Percentiles rank a stretch among this genome's conserved stretches.
These are phyloP conservation scores for Salvia splendens DNA, from an alignment of 257 asterid species.

Conservation along the genomic window DNA sequence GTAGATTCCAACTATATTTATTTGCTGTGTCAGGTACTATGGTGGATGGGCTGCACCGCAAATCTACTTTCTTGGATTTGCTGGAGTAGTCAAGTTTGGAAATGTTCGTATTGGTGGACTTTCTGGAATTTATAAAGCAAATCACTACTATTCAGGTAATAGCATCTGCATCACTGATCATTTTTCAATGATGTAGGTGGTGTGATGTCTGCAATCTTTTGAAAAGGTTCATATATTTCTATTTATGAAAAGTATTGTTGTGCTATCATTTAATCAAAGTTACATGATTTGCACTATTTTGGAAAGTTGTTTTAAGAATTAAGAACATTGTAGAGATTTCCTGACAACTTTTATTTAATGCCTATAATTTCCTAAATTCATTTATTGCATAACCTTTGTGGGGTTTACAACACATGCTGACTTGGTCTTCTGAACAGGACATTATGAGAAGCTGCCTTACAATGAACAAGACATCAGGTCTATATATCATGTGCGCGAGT, in stretches of 20 bases:
- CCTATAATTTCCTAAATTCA: not conserved
- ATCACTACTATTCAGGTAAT: conserved; percentile 68
- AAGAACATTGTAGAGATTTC: not conserved
- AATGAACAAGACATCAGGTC: conserved; percentile 77
- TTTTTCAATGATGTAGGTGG: conserved; percentile 12
- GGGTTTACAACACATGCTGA: conserved; percentile 20
- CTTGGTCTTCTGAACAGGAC: conserved; percentile 64
- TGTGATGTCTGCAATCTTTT: conserved; percentile 5
- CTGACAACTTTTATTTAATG: not conserved
- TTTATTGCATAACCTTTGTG: conserved; percentile 20
- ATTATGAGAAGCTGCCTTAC: conserved; percentile 82
- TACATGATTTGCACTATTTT: not conserved
- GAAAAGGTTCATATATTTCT: not conserved
- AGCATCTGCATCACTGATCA: not conserved
- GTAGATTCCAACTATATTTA: not conserved
- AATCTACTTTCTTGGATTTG: conserved; percentile 91
- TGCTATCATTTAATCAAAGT: not conserved
- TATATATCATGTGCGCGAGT: conserved; percentile 92
- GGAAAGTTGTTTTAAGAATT: not conserved
- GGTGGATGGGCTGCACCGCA: conserved; percentile 99
- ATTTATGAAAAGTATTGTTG: not conserved
- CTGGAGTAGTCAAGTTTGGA: conserved; percentile 88
- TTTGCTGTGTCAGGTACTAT: conserved; percentile 64
- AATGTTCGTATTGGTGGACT: conserved; percentile 95
- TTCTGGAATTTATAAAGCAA: conserved; percentile 80